These are phyloP conservation scores for Fusarium guadeloupense DNA, from an alignment of 2,329 filamentous ascomycete genomes.

Conservation along the genomic window DNA sequence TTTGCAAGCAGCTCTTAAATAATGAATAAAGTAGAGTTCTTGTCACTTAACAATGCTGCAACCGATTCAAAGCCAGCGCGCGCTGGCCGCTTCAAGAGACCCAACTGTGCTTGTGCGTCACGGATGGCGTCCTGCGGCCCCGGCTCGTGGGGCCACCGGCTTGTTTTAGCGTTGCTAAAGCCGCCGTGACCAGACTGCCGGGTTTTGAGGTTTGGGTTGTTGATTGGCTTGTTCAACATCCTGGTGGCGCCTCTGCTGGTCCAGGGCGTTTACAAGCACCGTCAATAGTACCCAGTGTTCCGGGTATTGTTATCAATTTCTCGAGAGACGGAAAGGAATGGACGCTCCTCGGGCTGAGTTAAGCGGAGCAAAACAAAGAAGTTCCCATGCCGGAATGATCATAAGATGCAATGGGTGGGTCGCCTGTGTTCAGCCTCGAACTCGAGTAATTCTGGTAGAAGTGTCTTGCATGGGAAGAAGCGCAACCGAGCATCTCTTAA, in stretches of 20 bases:
- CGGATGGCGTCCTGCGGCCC: constrained; percentile 28
- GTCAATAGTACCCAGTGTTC: constrained; percentile 9
- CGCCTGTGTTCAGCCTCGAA: constrained; percentile 4
- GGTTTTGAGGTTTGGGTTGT: constrained; percentile 29
- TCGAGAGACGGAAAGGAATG: constrained; percentile 6
- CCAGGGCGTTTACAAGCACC: constrained; percentile 34
- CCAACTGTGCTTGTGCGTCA: constrained; percentile 16
- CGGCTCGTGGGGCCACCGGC: constrained; percentile 40
- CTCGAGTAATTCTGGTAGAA: constrained; percentile 9
- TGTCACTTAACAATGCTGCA: not conserved
- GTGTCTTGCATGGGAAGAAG: not conserved
- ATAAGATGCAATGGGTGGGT: not conserved
- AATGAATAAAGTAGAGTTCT: not conserved
- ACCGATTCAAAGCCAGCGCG: not conserved
- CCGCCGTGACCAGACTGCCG: constrained; percentile 50
- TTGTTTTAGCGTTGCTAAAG: constrained; percentile 44
- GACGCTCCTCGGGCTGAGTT: constrained; percentile 23
- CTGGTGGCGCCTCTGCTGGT: constrained; percentile 20
- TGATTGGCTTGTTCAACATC: constrained; percentile 37
- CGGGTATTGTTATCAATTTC: constrained; percentile 12
- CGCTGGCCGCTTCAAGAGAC: constrained; percentile 8
- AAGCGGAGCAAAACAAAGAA: constrained; percentile 3
- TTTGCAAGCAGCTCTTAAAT: no score
- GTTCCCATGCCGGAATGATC: constrained; percentile 1
- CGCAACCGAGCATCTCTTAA: constrained; percentile 1